Conservation (phyloP, 352 stramenopile genomes). For the Globisporangium ultimum region DNA sequence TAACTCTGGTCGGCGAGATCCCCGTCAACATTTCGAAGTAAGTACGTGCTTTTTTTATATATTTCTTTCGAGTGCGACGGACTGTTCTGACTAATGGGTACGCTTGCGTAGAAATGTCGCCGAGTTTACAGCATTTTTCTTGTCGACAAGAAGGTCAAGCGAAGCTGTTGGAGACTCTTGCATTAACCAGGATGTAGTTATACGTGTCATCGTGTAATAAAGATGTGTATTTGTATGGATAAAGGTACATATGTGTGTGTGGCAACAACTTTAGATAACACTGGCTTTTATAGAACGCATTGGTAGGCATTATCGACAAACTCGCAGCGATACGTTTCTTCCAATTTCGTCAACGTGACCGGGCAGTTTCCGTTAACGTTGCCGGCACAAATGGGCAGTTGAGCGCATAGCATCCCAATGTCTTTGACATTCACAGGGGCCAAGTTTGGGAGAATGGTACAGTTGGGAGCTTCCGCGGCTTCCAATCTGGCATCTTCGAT, state of each 20-base stretch:
- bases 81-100: background rate
- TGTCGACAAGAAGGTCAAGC: background rate
- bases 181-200: conserved; percentile 1
- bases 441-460: conserved; percentile 2
- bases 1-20: conserved; percentile 14
- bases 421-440: background rate
- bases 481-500: conserved; percentile 1
- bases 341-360: conserved; percentile 1
- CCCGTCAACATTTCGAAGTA: conserved; percentile 23
- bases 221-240: too few relatives aligned
- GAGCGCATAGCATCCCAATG: conserved; percentile 5
- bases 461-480: background rate
- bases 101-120: background rate
- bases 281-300: conserved; percentile 5
- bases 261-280: background rate
- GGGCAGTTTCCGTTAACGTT: conserved; percentile 7
- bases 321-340: conserved; percentile 1
- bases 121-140: conserved; percentile 3
- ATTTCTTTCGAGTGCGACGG: background rate
- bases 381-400: conserved; percentile 1
- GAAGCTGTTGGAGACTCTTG: conserved; percentile 1
- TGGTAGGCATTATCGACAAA: background rate
- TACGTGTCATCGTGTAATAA: conserved; percentile 7
- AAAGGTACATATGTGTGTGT: too few relatives aligned
- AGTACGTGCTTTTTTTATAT: conserved; percentile 3